These are phyloP conservation scores for Globisporangium lucens DNA, from an alignment of 352 stramenopile genomes.

Conservation along the genomic window DNA sequence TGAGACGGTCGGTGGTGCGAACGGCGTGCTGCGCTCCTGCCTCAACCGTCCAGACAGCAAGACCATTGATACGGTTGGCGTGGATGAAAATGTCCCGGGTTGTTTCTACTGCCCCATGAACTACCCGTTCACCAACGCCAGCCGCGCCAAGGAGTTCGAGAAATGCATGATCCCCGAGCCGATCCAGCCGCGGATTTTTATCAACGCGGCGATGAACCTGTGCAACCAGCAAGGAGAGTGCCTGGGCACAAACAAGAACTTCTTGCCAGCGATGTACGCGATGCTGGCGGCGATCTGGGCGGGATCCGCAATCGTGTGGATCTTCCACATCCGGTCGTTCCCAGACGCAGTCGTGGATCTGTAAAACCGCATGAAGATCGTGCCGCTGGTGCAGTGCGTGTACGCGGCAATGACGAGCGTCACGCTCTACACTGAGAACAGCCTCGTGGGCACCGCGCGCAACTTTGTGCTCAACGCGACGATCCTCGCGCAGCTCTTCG, in stretches of 20 bases:
- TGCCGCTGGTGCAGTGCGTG: slow-evolving; percentile 34
- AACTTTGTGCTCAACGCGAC: slow-evolving; percentile 35
- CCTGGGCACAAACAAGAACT: slow-evolving; percentile 19
- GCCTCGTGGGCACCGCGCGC: slow-evolving; percentile 30
- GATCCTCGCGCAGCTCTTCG: slow-evolving; percentile 39
- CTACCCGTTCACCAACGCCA: neutral
- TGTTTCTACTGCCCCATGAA: neutral
- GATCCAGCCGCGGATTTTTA: slow-evolving; percentile 32
- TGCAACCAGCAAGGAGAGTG: slow-evolving; percentile 41
- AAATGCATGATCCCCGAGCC: neutral
- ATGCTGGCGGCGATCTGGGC: slow-evolving; percentile 34
- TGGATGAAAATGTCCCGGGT: neutral
- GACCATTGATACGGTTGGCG: neutral
- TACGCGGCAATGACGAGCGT: slow-evolving; percentile 29
- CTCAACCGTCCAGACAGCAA: slow-evolving; percentile 23
- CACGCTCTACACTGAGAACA: slow-evolving; percentile 30
- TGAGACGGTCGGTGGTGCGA: slow-evolving; percentile 41
- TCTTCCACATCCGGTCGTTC: slow-evolving; percentile 43
- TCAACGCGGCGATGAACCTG: slow-evolving; percentile 52
- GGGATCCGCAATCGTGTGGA: slow-evolving; percentile 38
- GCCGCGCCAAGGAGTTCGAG: neutral
- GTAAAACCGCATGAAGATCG: slow-evolving; percentile 52
- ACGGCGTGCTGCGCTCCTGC: slow-evolving; percentile 53
- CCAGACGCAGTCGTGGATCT: slow-evolving; percentile 45
- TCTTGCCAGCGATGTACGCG: slow-evolving; percentile 33